Evolutionary conservation across 768 basidiomycete species (phyloP).

Genomic region (Wakefieldia striispora): DNA sequence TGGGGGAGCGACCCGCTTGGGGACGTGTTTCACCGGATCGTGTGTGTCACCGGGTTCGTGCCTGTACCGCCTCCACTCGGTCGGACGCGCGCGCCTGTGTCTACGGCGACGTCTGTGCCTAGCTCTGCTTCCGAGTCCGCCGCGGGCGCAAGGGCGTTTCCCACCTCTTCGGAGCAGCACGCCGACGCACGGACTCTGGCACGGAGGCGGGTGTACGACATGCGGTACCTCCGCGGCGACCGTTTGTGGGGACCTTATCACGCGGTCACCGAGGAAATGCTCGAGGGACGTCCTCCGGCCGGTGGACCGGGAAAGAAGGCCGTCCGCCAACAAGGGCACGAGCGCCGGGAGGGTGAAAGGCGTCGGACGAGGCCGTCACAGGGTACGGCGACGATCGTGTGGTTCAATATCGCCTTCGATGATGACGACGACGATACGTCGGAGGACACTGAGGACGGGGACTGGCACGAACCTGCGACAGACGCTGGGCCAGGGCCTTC

Average conservation of each 20-base stretch:
- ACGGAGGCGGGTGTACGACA: constrained; percentile 30
- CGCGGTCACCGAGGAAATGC: constrained; percentile 11
- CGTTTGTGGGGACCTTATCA: constrained; percentile 31
- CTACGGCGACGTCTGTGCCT: background rate
- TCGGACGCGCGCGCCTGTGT: too few species aligned
- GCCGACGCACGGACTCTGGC: constrained; percentile 28
- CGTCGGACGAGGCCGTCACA: background rate
- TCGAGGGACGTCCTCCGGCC: background rate
- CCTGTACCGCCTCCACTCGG: constrained; percentile 23
- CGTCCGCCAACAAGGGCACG: background rate
- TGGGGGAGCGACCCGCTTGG: constrained; percentile 32
- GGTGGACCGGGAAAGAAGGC: background rate
- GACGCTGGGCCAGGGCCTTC: background rate
- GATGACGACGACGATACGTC: constrained; percentile 7
- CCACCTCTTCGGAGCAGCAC: constrained; percentile 11
- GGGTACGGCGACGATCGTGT: constrained; percentile 7
- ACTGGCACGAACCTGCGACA: constrained; percentile 15
- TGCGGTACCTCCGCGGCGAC: constrained; percentile 28
- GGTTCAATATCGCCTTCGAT: constrained; percentile 16
- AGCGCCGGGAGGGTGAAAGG: background rate
- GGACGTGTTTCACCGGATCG: constrained; percentile 40
- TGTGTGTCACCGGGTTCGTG: constrained; percentile 45
- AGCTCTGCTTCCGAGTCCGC: background rate
- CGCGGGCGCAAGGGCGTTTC: too few species aligned
- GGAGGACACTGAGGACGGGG: constrained; percentile 19